Evolutionary conservation across 768 basidiomycete species (phyloP).

Genomic region (Tylopilus plumbeoviolaceoides): DNA sequence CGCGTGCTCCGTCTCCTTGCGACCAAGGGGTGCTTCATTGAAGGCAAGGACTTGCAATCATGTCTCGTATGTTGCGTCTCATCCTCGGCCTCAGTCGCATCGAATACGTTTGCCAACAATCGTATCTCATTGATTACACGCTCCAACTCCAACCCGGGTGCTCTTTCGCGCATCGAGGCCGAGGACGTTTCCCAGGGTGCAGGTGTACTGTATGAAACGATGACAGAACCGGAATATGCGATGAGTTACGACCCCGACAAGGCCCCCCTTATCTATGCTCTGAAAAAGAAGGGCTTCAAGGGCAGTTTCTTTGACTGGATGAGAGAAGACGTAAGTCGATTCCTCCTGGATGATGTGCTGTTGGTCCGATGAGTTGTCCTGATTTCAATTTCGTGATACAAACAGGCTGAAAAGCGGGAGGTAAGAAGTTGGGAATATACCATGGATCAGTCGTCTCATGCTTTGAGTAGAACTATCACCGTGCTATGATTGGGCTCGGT

Average conservation of each 20-base stretch:
- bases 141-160: conserved; percentile 10
- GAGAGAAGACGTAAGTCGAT: conserved; percentile 15
- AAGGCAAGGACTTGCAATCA: conserved; percentile 15
- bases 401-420: conserved; percentile 13
- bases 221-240: conserved; percentile 25
- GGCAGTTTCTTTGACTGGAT: conserved; percentile 24
- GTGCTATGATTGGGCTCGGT: conserved; percentile 21
- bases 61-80: neutral
- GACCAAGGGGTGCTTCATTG: conserved; percentile 28
- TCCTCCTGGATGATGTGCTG: neutral
- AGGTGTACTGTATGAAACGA: conserved; percentile 19
- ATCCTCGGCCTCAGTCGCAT: conserved; percentile 15
- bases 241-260: conserved; percentile 20
- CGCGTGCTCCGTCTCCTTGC: conserved; percentile 31
- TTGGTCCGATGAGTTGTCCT: too few relatives aligned
- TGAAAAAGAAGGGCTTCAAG: conserved; percentile 13
- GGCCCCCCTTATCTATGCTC: conserved; percentile 20
- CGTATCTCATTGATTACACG: conserved; percentile 30
- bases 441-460: conserved; percentile 1
- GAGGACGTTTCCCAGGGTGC: conserved; percentile 15
- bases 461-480: conserved; percentile 17
- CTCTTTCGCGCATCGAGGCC: conserved; percentile 2
- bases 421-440: neutral
- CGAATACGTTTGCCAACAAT: conserved; percentile 31
- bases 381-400: neutral